Conservation (phyloP, 805 yeast genomes). For the Kodamaea leandrae region DNA sequence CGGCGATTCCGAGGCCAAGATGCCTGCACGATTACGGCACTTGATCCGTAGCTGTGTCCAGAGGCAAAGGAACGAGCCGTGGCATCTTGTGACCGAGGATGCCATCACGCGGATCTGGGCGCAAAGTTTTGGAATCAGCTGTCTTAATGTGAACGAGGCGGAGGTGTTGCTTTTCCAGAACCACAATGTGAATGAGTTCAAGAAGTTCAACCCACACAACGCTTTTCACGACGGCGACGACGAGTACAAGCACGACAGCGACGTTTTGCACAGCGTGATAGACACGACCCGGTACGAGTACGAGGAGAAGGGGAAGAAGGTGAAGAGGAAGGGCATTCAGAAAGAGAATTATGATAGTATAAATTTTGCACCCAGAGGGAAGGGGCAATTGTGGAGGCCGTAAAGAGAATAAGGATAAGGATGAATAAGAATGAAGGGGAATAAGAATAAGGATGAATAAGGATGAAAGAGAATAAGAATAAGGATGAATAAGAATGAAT, state of each 20-base stretch:
- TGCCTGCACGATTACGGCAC: slow-evolving; percentile 54
- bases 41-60: slow-evolving; percentile 58
- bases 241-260: slow-evolving; percentile 19
- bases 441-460: not conserved
- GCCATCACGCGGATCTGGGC: slow-evolving; percentile 52
- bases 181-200: slow-evolving; percentile 32
- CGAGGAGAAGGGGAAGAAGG: slow-evolving; percentile 13
- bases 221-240: slow-evolving; percentile 25
- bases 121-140: slow-evolving; percentile 49
- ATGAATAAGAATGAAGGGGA: not conserved
- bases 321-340: slow-evolving; percentile 30
- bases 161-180: slow-evolving; percentile 40
- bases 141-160: slow-evolving; percentile 51
- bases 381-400: slow-evolving; percentile 61
- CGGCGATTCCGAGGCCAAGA: slow-evolving; percentile 33
- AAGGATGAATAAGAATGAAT: not conserved
- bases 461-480: not conserved
- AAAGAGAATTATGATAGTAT: slow-evolving; percentile 46
- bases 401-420: slow-evolving; percentile 12
- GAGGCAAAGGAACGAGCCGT: slow-evolving; percentile 41
- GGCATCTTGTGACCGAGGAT: slow-evolving; percentile 67
- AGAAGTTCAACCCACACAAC: slow-evolving; percentile 26
- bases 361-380: slow-evolving; percentile 59
- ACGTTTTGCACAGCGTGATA: slow-evolving; percentile 30
- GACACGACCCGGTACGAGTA: slow-evolving; percentile 32